Base-by-base conservation (phyloP, 78 protist genomes). In the Isochrysis galbana region DNA sequence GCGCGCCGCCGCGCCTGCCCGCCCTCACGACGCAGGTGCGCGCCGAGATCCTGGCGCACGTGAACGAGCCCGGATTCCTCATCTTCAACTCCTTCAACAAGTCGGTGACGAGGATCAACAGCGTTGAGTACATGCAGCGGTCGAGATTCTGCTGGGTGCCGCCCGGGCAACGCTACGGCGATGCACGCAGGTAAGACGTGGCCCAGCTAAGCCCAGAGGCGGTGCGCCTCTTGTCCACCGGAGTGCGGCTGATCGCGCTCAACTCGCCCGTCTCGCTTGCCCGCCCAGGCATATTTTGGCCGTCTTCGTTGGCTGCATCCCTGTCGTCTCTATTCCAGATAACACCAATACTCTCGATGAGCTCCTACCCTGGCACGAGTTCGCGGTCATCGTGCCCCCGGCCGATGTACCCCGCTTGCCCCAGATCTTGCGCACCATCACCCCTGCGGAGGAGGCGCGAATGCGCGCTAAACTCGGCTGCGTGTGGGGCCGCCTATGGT, bases 101-200 rank as follows among this genome's bases (percentile, higher is more conserved):
- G 83, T 17, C 25, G 45, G 83, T 10, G 32, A 39, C 44, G 86
- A 36, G 82, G 44, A 41, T 34, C 32, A 34, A n/a, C 14, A 19
- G 7, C 44, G 34, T 78, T 29, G 48, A 39, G 48, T 41, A 2
- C 51, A 41, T 41, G 86, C 22, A 5, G 17, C 19, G 32, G 14
- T 38, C 86, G 48, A 11, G 2, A 5, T 78, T 78, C 86, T 78
- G 86, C 86, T 78, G 86, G 86, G 86, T 78, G 48, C 86, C 86
- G 19, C 86, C 86, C 1, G 86, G 86, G 11, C 86, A 78, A 46
- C 22, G 86, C 22, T 78, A 78, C 47, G 86, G 86, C 48, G 86
- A 78, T 7, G 42, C 86, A 3, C 86, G 86, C 11, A 44, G n/a
- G n/a, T n/a, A n/a, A n/a, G n/a, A n/a, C n/a, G n/a, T n/a, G n/a